A percentile compares a stretch with the other conserved stretches of the same genome.
Evolutionary conservation across 2,329 filamentous ascomycete species (phyloP).

Genomic region (Paracamarosporium sp.): DNA sequence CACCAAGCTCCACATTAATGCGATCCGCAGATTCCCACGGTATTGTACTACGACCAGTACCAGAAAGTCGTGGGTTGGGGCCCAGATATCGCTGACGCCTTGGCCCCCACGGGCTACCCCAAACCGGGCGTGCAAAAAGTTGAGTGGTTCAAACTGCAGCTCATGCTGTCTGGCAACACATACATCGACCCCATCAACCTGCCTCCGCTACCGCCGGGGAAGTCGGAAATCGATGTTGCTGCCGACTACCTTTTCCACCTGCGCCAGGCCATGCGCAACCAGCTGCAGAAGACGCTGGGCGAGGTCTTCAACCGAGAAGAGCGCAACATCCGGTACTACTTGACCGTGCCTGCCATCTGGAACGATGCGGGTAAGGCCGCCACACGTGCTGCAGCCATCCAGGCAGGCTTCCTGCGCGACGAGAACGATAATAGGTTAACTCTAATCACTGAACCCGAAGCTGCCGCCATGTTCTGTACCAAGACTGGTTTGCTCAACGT

Average conservation of each 20-base stretch:
- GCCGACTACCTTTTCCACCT: slow-evolving; percentile 99
- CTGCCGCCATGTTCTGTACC: slow-evolving; percentile 95
- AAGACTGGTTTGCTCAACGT: slow-evolving; percentile 95
- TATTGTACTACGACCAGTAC: slow-evolving; percentile 99
- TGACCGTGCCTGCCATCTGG: slow-evolving; percentile 99
- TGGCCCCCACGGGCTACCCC: slow-evolving; percentile 95
- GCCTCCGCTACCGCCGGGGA: slow-evolving; percentile 93
- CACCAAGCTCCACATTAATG: slow-evolving; percentile 2
- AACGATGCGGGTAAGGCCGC: slow-evolving; percentile 98
- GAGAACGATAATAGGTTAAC: slow-evolving; percentile 98
- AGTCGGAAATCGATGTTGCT: slow-evolving; percentile 99
- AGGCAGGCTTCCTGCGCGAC: slow-evolving; percentile 94
- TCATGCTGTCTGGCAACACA: slow-evolving; percentile 98
- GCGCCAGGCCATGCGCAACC: slow-evolving; percentile 93
- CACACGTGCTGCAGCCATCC: slow-evolving; percentile 92
- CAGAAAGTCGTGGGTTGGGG: slow-evolving; percentile 99
- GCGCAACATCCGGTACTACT: slow-evolving; percentile 95
- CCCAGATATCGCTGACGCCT: slow-evolving; percentile 94
- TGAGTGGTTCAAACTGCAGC: slow-evolving; percentile 99
- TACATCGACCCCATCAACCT: slow-evolving; percentile 99
- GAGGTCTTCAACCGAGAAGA: slow-evolving; percentile 98
- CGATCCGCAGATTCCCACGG: slow-evolving; percentile 83
- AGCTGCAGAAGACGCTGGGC: slow-evolving; percentile 93
- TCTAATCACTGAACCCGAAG: slow-evolving; percentile 94
- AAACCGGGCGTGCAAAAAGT: slow-evolving; percentile 98